Evolutionary conservation across 75 land plant species (phyloP).

Genomic region (Pinus taeda): DNA sequence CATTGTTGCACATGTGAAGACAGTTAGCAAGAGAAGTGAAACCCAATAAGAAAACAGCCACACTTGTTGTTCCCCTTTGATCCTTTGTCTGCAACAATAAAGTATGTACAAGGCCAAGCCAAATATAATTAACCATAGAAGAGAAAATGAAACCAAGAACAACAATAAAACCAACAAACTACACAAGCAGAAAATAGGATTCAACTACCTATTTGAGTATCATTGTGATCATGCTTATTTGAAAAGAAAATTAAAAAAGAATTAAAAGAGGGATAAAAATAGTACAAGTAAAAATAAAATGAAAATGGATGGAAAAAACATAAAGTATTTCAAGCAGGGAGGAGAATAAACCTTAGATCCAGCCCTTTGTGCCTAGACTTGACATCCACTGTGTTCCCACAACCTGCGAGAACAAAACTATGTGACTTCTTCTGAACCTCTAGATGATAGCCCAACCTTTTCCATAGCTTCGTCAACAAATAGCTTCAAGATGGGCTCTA

Average conservation of each 20-base stretch:
- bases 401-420: too few species aligned
- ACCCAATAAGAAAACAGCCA: conserved; percentile 21
- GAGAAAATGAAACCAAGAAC: conserved; percentile 63
- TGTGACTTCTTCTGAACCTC: too few species aligned
- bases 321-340: neutral
- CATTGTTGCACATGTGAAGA: conserved; percentile 71
- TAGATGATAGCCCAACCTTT: too few species aligned
- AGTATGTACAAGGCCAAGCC: conserved; percentile 31
- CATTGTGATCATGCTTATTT: neutral
- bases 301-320: neutral
- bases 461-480: too few species aligned
- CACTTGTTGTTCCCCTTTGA: conserved; percentile 19
- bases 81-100: conserved; percentile 48
- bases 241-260: neutral
- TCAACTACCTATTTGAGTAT: neutral
- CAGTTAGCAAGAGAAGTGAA: conserved; percentile 53
- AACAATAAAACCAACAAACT: conserved; percentile 94
- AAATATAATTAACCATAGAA: conserved; percentile 64
- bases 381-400: too few species aligned
- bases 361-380: too few species aligned
- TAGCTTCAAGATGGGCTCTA: too few species aligned
- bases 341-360: too few species aligned
- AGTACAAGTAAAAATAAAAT: neutral
- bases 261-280: neutral
- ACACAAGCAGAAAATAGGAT: conserved; percentile 9